Evolutionary conservation across 768 basidiomycete genomes (phyloP), one percentile per base, ranked within the genome.

Genomic region (Daedaleopsis nitida): DNA sequence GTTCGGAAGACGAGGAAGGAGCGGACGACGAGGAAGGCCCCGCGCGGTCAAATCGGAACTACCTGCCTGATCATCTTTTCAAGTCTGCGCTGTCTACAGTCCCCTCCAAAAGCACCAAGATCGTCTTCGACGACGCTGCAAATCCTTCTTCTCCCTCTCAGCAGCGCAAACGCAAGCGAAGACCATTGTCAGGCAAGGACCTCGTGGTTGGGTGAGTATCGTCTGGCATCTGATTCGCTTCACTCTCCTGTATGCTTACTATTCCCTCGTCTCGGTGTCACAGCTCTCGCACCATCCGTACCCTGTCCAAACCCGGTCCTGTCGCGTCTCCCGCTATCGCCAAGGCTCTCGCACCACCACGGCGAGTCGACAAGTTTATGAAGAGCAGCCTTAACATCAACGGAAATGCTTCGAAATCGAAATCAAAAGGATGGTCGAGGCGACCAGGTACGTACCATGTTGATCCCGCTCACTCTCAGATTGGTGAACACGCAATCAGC

Each of bases 61-160:
- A 88, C 70, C 84, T 89, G 32, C 85, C 86, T 1, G 88, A 89
- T 66, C 83, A 86, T 62, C 75, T 89, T 19, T 90, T 89, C 70
- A 65, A 74, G 0, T 77, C 84, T 60, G 87, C 86, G 0, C 84
- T 87, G 64, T 75, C 81, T 1, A 73, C 70, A 43, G 51, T 62
- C 6, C 55, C 59, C 2, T 17, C 59, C 27, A 61, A 54, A 42
- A 63, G 63, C 49, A 62, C 65, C 24, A 44, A 54, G 50, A 51
- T 66, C 39, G 55, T 35, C 51, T 50, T 58, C 55, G 27, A 63
- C 55, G 57, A 64, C 7, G 27, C 57, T 42, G 54, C 16, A 42
- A 48, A 8, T 13, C 66, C 65, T 61, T 66, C 64, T 65, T 69
- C 59, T 57, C 68, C 55, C 63, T 62, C 53, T 56, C 55, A 62